A percentile compares a stretch with the other conserved stretches of the same genome.
phyloP scores from a whole-genome alignment of 2,329 filamentous ascomycete genomes.

The Didymosphaeria variabile region DNA sequence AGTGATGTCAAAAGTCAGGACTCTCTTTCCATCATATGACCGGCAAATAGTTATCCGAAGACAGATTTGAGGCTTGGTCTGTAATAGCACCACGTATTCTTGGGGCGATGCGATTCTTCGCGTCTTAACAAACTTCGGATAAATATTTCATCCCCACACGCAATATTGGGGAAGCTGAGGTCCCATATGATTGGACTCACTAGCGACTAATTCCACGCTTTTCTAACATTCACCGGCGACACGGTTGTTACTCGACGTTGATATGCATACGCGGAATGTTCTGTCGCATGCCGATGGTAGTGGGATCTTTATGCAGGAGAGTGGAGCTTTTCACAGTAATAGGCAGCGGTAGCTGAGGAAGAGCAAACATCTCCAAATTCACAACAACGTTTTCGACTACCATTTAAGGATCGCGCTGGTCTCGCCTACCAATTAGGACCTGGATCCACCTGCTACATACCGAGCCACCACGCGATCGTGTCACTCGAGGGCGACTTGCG shows the following conservation, averaged over 20 bases:
- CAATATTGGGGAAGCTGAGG: background rate
- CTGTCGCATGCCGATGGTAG: conserved; percentile 5
- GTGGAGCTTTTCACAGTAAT: background rate
- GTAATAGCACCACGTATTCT: background rate
- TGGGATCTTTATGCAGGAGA: background rate
- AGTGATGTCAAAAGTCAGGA: background rate
- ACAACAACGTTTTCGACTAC: conserved; percentile 9
- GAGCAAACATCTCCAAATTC: conserved; percentile 5
- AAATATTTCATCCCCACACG: no score
- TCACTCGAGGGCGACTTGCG: conserved; percentile 15
- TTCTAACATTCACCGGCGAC: background rate
- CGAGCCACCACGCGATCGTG: conserved; percentile 30
- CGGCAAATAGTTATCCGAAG: background rate
- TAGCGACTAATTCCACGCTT: background rate
- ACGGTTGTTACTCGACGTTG: conserved; percentile 2
- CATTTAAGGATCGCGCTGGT: conserved; percentile 2
- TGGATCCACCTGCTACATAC: conserved; percentile 15
- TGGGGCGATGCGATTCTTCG: background rate
- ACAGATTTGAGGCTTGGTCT: background rate
- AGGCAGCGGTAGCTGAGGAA: background rate
- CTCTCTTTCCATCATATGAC: background rate
- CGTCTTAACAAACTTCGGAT: background rate
- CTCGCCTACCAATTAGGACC: conserved; percentile 9
- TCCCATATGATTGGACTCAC: background rate
- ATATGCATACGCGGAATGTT: conserved; percentile 6